A percentile compares a stretch with the other conserved stretches of the same genome.
Evolutionary conservation across 208 protist genomes (phyloP).

Genomic region (Trypanosoma rangeli): DNA sequence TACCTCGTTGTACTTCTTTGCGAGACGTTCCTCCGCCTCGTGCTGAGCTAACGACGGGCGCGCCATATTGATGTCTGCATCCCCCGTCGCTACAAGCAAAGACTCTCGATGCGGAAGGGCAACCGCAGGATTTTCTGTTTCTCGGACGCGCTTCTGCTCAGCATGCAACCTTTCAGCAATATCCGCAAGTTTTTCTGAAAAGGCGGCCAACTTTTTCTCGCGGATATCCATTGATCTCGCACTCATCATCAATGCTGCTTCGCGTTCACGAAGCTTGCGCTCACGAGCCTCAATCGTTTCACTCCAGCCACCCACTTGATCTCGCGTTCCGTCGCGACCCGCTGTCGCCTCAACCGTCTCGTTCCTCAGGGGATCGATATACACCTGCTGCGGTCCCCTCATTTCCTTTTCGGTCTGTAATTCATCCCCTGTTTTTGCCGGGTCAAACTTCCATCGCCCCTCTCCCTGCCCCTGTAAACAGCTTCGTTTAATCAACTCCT

Average conservation of each 20-base stretch:
- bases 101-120: background rate
- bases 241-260: conserved; percentile 31
- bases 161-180: conserved; percentile 60
- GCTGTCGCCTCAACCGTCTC: background rate
- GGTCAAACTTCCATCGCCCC: background rate
- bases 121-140: conserved; percentile 21
- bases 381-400: background rate
- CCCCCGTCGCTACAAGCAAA: background rate
- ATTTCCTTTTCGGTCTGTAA: background rate
- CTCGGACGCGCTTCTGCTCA: conserved; percentile 24
- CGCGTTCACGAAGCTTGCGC: conserved; percentile 26
- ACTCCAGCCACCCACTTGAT: background rate
- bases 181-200: conserved; percentile 49
- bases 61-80: background rate
- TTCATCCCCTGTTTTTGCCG: background rate
- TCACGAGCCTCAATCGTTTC: conserved; percentile 31
- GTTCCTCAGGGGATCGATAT: background rate
- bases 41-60: background rate
- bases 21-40: conserved; percentile 27
- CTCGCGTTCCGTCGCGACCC: background rate
- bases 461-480: background rate
- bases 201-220: conserved; percentile 34
- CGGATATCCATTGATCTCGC: conserved; percentile 34
- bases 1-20: conserved; percentile 24
- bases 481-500: conserved; percentile 14